Evolutionary conservation across 352 stramenopile genomes (phyloP).

Genomic region (Phytophthora nicotianae): DNA sequence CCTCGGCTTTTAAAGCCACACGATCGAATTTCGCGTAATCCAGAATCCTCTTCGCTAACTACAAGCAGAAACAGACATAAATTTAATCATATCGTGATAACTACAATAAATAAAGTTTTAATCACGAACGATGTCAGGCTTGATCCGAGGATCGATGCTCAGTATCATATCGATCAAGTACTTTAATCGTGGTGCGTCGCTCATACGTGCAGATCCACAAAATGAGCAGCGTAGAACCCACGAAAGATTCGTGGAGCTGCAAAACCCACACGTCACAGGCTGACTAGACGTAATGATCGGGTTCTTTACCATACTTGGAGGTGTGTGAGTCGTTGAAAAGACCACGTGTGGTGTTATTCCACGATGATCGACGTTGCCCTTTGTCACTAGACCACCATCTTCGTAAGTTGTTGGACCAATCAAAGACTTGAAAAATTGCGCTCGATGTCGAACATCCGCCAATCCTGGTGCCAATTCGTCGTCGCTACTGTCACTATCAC

Average conservation of each 20-base stretch:
- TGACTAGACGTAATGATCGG: constrained; percentile 31
- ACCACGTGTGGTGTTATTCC: constrained; percentile 73
- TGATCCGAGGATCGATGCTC: constrained; percentile 69
- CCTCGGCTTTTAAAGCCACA: constrained; percentile 73
- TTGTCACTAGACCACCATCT: constrained; percentile 51
- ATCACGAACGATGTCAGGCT: constrained; percentile 46
- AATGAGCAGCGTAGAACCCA: constrained; percentile 76
- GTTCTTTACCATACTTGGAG: constrained; percentile 60
- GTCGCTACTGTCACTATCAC: constrained; percentile 23
- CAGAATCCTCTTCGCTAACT: constrained; percentile 75
- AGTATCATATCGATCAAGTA: constrained; percentile 84
- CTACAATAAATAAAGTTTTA: neutral
- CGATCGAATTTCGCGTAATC: constrained; percentile 84
- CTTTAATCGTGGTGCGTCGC: constrained; percentile 70
- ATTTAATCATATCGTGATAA: neutral
- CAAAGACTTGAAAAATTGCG: constrained; percentile 33
- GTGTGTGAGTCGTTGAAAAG: constrained; percentile 58
- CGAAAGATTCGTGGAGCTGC: constrained; percentile 68
- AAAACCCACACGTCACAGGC: constrained; percentile 66
- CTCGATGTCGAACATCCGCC: constrained; percentile 21
- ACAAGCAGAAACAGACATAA: neutral
- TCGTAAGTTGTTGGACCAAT: constrained; percentile 42
- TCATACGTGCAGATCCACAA: constrained; percentile 73
- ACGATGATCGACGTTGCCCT: constrained; percentile 51
- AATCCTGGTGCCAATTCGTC: constrained; percentile 15